Base-by-base conservation (phyloP, 345 rosid species). In the Isatis tinctoria region DNA sequence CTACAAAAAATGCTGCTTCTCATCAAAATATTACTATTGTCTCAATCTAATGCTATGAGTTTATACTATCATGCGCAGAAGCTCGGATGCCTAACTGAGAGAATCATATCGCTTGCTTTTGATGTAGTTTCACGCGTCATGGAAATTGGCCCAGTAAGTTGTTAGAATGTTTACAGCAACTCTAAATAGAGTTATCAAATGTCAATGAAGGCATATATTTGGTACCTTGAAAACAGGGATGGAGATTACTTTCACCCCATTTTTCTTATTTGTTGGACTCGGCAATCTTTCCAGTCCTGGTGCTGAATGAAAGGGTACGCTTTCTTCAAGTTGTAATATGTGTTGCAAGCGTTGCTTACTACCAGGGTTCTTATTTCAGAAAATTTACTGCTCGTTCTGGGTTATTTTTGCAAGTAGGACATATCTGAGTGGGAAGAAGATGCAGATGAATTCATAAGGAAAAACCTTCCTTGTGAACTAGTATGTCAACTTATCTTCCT, bases 171-270 rank as follows among this genome's bases (percentile, higher is more conserved):
- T 64, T 12, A 41, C 79, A 52, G 22, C 6, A 60, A 61, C 60
- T 60, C 39, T 32, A 12, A 24, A 68, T 11, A 61, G 43, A 75
- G 11, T 43, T 69, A 51, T 61, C 40, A 68, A 75, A 60, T 41
- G 41, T 60, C 33, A 52, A 12, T 32, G 13, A 43, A 62, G 47
- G 69, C 32, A 43, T 69, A 39, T 75, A 52, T 52, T 41, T 54
- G 49, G 57, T 76, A 61, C 45, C 51, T 53, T 75, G 66, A 53
- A 73, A 82, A 75, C 74, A 92, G 96, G 96, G 97, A 72, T 92
- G 97, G 97, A 89, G 88, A 80, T 77, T 92, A 77, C 90, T 92
- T 79, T 92, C 97, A 41, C 88, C 97, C 16, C 90, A 85, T 83
- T 92, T 89, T 82, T 80, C 88, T 11, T 62, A 74, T 80, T 78